A percentile compares a stretch with the other conserved stretches of the same genome.
Conservation (phyloP, 2,329 filamentous ascomycete species). For the Calonectria hongkongensis region DNA sequence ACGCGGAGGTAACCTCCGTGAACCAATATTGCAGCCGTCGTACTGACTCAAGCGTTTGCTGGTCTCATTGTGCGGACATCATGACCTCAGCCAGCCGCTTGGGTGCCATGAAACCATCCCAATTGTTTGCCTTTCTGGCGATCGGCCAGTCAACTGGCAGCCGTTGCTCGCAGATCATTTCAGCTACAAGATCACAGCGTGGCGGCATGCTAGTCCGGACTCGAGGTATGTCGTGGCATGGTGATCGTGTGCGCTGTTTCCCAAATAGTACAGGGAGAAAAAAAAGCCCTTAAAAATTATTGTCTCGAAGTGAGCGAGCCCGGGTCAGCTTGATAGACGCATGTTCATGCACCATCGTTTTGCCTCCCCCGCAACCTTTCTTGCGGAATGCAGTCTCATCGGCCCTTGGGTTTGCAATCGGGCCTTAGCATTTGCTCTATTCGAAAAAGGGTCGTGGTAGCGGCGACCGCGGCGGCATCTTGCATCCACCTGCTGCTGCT, state of each 20-base stretch:
- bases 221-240: conserved; percentile 24
- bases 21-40: neutral
- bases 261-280: conserved; percentile 15
- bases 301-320: neutral
- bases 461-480: conserved; percentile 16
- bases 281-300: neutral
- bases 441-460: conserved; percentile 21
- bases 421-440: neutral
- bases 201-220: conserved; percentile 1
- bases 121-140: neutral
- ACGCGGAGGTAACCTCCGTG: neutral
- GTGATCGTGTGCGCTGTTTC: conserved; percentile 36
- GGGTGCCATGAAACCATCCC: neutral
- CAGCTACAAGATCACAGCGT: neutral
- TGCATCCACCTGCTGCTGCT: neutral
- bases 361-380: neutral
- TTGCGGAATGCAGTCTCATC: conserved; percentile 23
- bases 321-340: neutral
- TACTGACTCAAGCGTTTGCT: neutral
- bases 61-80: neutral
- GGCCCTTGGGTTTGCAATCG: conserved; percentile 7
- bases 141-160: neutral
- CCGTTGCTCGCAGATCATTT: neutral
- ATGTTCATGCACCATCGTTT: neutral
- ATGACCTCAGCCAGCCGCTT: conserved; percentile 4